phyloP scores from a whole-genome alignment of 2,329 filamentous ascomycete species.

The Fusarium hostae region DNA sequence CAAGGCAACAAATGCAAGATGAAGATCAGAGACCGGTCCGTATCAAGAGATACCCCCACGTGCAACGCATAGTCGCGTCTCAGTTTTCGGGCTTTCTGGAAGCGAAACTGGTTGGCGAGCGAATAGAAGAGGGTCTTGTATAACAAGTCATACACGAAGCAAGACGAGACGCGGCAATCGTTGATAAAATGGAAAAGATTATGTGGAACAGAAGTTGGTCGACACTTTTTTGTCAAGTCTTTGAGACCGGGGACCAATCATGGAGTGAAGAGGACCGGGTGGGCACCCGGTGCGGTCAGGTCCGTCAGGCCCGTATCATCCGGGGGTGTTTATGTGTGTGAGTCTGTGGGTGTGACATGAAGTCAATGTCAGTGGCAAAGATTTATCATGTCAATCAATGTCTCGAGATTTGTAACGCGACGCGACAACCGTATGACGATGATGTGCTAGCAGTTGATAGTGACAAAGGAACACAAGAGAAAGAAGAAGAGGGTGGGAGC shows the following conservation, averaged over 20 bases:
- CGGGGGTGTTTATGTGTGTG: conserved; percentile 3
- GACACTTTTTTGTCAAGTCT: conserved; percentile 21
- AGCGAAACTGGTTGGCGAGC: conserved; percentile 20
- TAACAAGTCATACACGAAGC: not conserved
- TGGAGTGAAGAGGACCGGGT: conserved; percentile 24
- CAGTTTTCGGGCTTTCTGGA: conserved; percentile 1
- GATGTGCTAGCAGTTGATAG: not conserved
- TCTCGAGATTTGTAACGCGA: conserved; percentile 18
- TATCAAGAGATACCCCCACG: conserved; percentile 18
- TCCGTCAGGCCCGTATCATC: conserved; percentile 28
- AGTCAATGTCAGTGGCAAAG: conserved; percentile 15
- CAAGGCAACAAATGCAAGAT: not conserved
- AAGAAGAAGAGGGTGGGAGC: conserved; percentile 7
- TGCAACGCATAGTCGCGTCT: conserved; percentile 4
- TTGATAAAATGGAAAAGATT: conserved; percentile 15
- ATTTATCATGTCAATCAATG: not conserved
- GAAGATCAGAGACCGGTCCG: conserved; percentile 17
- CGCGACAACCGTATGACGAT: conserved; percentile 24
- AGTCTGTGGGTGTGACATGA: not conserved
- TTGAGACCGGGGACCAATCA: conserved; percentile 24
- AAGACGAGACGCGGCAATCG: conserved; percentile 24
- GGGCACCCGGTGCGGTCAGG: conserved; percentile 35
- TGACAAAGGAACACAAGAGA: conserved; percentile 1
- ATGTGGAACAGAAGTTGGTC: conserved; percentile 23
- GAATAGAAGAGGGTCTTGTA: conserved; percentile 15